Conservation (phyloP, 495 filamentous ascomycete species). For the Elaphomyces granulatus region DNA sequence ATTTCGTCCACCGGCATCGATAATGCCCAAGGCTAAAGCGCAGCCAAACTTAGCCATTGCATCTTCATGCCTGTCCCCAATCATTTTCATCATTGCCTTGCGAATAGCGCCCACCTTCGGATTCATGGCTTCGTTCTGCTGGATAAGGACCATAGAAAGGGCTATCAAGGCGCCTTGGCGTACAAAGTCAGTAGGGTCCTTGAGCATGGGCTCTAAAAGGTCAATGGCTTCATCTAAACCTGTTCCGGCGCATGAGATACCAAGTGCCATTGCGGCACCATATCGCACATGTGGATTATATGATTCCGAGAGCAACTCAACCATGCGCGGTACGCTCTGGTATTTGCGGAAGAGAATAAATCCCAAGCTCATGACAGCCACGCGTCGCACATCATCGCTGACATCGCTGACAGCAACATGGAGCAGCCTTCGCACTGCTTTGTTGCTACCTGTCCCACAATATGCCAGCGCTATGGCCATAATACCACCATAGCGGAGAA, state of each 20-base stretch:
- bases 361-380: conserved; percentile 96
- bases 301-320: conserved; percentile 93
- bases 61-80: conserved; percentile 92
- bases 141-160: conserved; percentile 92
- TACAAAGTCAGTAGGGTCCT: conserved; percentile 97
- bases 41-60: conserved; percentile 99
- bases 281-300: conserved; percentile 99
- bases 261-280: conserved; percentile 94
- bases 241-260: conserved; percentile 95
- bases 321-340: conserved; percentile 93
- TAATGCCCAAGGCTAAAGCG: conserved; percentile 87
- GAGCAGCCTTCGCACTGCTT: conserved; percentile 92
- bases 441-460: conserved; percentile 95
- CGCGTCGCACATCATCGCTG: conserved; percentile 89
- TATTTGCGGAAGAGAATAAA: conserved; percentile 99
- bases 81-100: conserved; percentile 78
- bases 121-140: conserved; percentile 95
- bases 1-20: conserved; percentile 95
- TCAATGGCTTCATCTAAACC: conserved; percentile 95
- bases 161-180: conserved; percentile 93
- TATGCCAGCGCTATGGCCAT: conserved; percentile 98
- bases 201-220: conserved; percentile 96
- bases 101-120: conserved; percentile 70
- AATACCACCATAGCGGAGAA: conserved; percentile 91
- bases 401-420: conserved; percentile 97